These are phyloP conservation scores for Peronospora destructor DNA, from an alignment of 352 stramenopile species.

Conservation along the genomic window DNA sequence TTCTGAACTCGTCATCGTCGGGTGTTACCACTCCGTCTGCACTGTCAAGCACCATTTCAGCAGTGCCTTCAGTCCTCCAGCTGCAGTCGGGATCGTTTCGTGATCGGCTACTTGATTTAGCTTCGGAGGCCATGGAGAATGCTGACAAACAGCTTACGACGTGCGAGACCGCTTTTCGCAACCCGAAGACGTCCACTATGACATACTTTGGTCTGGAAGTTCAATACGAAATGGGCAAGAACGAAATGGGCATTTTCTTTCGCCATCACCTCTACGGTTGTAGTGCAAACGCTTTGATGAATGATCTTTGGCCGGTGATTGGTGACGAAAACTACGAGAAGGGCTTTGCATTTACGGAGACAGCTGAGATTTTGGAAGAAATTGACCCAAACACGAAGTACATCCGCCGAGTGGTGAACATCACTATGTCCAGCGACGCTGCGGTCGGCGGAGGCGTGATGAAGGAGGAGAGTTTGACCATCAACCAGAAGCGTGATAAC, in stretches of 20 bases:
- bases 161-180: constrained; percentile 71
- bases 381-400: constrained; percentile 77
- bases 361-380: constrained; percentile 63
- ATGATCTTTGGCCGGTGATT: constrained; percentile 74
- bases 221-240: constrained; percentile 85
- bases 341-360: constrained; percentile 79
- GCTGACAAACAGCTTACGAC: constrained; percentile 61
- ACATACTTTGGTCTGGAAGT: constrained; percentile 85
- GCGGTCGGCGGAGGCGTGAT: constrained; percentile 64
- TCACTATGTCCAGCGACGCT: constrained; percentile 69
- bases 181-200: constrained; percentile 83
- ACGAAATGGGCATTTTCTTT: constrained; percentile 85
- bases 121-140: constrained; percentile 49
- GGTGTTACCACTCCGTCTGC: constrained; percentile 45
- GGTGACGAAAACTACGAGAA: constrained; percentile 72
- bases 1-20: constrained; percentile 72
- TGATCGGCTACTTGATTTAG: constrained; percentile 63
- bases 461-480: constrained; percentile 74
- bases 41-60: constrained; percentile 63
- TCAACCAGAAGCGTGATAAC: constrained; percentile 79
- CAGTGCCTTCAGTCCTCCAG: constrained; percentile 52
- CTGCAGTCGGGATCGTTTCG: constrained; percentile 75
- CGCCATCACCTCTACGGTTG: constrained; percentile 79
- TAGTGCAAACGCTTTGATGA: constrained; percentile 55
- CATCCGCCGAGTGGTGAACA: constrained; percentile 68